A percentile compares a stretch with the other conserved stretches of the same genome.
phyloP scores from a whole-genome alignment of 148 eudicot genomes.

The Salicornia ramosissima region DNA sequence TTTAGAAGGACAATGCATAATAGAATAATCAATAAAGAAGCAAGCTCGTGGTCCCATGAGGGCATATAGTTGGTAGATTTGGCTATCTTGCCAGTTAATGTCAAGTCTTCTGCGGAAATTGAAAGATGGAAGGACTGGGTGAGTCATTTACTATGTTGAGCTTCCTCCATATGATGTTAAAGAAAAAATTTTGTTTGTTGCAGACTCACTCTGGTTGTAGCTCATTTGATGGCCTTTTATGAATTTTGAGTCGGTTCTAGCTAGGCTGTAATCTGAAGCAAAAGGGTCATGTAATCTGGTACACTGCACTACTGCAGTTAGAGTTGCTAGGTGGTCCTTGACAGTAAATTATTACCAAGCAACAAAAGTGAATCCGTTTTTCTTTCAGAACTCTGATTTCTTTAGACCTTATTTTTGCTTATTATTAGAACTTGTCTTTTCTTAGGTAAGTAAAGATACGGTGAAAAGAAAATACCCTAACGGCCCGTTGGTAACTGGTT shows the following conservation, averaged over 20 bases:
- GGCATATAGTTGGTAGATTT: conserved; percentile 37
- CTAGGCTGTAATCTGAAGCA: conserved; percentile 14
- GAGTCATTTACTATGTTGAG: conserved; percentile 14
- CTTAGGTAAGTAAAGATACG: too few relatives aligned
- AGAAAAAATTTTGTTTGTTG: conserved; percentile 15
- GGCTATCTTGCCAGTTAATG: conserved; percentile 33
- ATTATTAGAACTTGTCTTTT: too few relatives aligned
- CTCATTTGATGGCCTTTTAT: background rate
- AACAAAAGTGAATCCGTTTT: too few relatives aligned
- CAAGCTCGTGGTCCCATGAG: conserved; percentile 24
- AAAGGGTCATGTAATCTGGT: conserved; percentile 17
- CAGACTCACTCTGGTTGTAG: background rate
- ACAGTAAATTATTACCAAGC: conserved; percentile 4
- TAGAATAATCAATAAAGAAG: conserved; percentile 31
- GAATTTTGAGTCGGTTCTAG: conserved; percentile 9
- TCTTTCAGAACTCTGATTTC: too few relatives aligned
- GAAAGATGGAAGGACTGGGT: conserved; percentile 14
- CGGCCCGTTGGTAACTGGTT: too few relatives aligned
- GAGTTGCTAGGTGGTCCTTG: conserved; percentile 27
- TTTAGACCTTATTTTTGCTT: too few relatives aligned
- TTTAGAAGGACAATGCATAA: conserved; percentile 26
- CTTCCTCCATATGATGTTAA: conserved; percentile 14
- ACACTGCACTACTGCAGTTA: conserved; percentile 14
- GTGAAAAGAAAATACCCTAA: too few relatives aligned
- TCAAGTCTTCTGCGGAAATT: conserved; percentile 19